phyloP scores from a whole-genome alignment of 768 basidiomycete genomes.

The Tricholoma hemisulphureum region DNA sequence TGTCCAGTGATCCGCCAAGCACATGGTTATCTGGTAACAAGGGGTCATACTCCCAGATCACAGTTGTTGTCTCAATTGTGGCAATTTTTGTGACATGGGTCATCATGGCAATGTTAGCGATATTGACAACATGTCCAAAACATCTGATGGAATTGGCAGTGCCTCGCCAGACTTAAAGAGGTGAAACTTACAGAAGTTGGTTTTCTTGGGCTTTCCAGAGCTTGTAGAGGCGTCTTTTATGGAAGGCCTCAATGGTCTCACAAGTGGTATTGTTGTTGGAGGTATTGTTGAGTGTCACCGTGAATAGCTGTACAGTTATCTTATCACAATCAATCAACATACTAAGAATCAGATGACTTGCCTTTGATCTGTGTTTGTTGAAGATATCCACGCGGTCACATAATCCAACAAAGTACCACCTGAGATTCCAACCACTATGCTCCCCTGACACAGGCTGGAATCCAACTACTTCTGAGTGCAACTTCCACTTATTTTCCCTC shows the following conservation, averaged over 20 bases:
- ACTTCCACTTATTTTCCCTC: constrained; percentile 16
- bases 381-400: constrained; percentile 24
- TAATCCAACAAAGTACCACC: constrained; percentile 21
- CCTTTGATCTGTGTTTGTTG: constrained; percentile 18
- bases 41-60: constrained; percentile 38
- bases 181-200: too few species aligned
- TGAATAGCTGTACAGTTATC: not conserved
- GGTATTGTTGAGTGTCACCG: not conserved
- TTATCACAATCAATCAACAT: not conserved
- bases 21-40: constrained; percentile 19
- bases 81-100: constrained; percentile 27
- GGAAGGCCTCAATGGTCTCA: too few species aligned
- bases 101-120: constrained; percentile 24
- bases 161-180: too few species aligned
- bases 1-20: constrained; percentile 24
- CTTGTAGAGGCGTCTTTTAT: too few species aligned
- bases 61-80: constrained; percentile 21
- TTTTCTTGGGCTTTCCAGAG: too few species aligned
- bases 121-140: constrained; percentile 28
- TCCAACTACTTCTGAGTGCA: constrained; percentile 19
- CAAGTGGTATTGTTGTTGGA: too few species aligned
- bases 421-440: constrained; percentile 8
- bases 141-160: too few species aligned
- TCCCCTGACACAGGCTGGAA: constrained; percentile 11
- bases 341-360: constrained; percentile 6